Conservation (phyloP, 1,284 basidiomycete genomes). For the Malassezia restricta region DNA sequence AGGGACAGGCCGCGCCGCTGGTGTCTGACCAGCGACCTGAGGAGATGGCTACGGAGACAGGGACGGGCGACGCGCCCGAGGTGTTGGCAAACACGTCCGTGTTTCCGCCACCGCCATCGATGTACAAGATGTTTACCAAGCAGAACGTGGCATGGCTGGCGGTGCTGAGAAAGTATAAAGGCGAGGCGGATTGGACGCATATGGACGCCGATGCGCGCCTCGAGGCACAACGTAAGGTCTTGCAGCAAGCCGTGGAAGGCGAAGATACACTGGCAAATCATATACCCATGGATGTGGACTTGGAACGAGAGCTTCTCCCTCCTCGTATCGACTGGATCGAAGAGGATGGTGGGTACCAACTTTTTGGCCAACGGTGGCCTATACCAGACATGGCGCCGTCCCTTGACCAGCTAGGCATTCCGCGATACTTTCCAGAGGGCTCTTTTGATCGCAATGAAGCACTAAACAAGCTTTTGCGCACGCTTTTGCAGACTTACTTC, state of each 20-base stretch:
- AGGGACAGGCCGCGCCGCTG: no score
- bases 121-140: slow-evolving; percentile 28
- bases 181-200: background rate
- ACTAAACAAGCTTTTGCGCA: slow-evolving; percentile 42
- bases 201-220: background rate
- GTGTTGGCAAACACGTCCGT: slow-evolving; percentile 24
- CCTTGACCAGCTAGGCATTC: slow-evolving; percentile 30
- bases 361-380: slow-evolving; percentile 41
- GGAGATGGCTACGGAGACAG: no score
- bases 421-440: slow-evolving; percentile 16
- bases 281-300: slow-evolving; percentile 24
- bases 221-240: background rate
- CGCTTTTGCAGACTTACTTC: slow-evolving; percentile 39
- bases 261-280: background rate
- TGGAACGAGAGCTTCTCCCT: slow-evolving; percentile 22
- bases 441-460: background rate
- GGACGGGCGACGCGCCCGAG: background rate
- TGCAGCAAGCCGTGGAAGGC: background rate
- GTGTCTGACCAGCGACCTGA: no score
- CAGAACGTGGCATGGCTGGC: slow-evolving; percentile 23
- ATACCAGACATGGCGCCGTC: slow-evolving; percentile 32
- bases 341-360: slow-evolving; percentile 38
- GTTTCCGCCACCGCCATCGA: slow-evolving; percentile 32
- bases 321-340: slow-evolving; percentile 41
- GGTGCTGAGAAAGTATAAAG: slow-evolving; percentile 13